Conservation (phyloP, 169 alveolate species). For the Neospora caninum region DNA sequence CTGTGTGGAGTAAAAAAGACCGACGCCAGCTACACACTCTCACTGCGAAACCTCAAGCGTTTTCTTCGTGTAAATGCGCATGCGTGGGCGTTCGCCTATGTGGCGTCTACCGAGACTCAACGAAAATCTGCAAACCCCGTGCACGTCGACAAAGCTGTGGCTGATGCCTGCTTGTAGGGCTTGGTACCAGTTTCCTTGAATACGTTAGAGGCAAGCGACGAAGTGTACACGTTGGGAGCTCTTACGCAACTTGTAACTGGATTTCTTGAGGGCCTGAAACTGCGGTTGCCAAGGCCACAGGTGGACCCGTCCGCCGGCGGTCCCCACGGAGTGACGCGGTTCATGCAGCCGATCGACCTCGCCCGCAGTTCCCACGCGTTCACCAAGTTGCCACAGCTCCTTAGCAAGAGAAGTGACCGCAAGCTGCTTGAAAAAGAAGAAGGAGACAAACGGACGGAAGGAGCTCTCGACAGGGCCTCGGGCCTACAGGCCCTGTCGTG, state of each 20-base stretch:
- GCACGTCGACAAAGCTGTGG: too few species aligned
- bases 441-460: slow-evolving; percentile 15
- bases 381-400: slow-evolving; percentile 21
- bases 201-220: slow-evolving; percentile 32
- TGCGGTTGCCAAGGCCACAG: slow-evolving; percentile 26
- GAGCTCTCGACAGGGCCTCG: background rate
- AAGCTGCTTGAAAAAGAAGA: background rate
- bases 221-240: background rate
- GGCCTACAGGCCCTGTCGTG: slow-evolving; percentile 33
- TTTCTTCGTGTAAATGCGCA: too few species aligned
- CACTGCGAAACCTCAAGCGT: too few species aligned
- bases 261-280: slow-evolving; percentile 28
- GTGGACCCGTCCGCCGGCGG: background rate
- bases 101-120: too few species aligned
- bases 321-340: background rate
- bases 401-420: slow-evolving; percentile 16
- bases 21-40: too few species aligned
- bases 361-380: slow-evolving; percentile 22
- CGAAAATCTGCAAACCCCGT: too few species aligned
- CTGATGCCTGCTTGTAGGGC: background rate
- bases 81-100: too few species aligned
- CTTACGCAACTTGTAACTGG: slow-evolving; percentile 11
- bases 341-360: slow-evolving; percentile 25
- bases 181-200: slow-evolving; percentile 34
- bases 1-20: too few species aligned